Base-by-base conservation (phyloP, 1,139 yeast species). In the Yueomyces sp. region DNA sequence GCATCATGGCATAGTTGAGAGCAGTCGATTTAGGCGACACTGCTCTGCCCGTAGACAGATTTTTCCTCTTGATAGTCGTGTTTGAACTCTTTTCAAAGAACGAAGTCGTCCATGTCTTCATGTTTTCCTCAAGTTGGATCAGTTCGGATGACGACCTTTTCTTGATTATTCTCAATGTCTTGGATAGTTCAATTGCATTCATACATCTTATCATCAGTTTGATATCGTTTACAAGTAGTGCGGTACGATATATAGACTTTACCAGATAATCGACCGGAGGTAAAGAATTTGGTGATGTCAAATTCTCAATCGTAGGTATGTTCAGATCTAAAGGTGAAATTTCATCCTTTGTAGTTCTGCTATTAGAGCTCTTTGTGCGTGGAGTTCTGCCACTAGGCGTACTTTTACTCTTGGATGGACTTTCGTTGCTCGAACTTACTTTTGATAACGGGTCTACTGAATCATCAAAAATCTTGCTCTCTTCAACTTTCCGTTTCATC, bases 191-290 rank as follows among this genome's bases (percentile, higher is more conserved):
- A 40, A 76, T 61, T n/a, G 75, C 79, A 54, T 79, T 79, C 46
- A 72, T 64, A 1, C 82, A 73, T 46, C 87, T 67, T 39, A 80
- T 59, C 70, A 81, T 69, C 46, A 81, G 59, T 50, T 80, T 76
- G 63, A 78, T 66, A 53, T 81, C 89, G 46, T 77, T 73, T 0
- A 75, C 75, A 40, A 79, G 59, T 0, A 78, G 73, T 1, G 80
- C 77, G 1, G 73, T 65, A 50, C 81, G 84, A 51, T 73, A 74
- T 36, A 81, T 72, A 41, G 76, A 57, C 46, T 78, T 81, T 38
- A 81, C 67, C 5, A 76, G 66, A 38, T 65, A 62, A 47, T 76
- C 78, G 9, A 72, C 65, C 1, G 86, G 79, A 6, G 73, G 63
- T 4, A 73, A 69, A 0, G 78, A 66, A 41, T 67, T 63, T 2